Percentiles rank a stretch among this genome's conserved stretches.
These are phyloP conservation scores for Mucor plumbeus DNA, from an alignment of 371 early-diverging fungal genomes.

Conservation along the genomic window DNA sequence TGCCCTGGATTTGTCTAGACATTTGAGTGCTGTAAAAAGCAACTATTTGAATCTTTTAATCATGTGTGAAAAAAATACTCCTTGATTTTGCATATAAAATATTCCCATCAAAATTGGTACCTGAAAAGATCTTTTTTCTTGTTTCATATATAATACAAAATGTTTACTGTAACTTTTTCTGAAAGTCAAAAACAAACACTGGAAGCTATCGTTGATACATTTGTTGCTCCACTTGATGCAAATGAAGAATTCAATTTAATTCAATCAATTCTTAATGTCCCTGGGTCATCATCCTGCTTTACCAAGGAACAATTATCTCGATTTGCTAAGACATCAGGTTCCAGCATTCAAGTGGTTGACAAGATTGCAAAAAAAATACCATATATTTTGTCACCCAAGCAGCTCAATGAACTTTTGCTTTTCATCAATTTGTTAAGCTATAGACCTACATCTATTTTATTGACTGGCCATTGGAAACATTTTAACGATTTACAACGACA, in stretches of 20 bases:
- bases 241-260: slow-evolving; percentile 36
- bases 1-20: background rate
- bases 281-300: background rate
- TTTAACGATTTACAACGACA: slow-evolving; percentile 4
- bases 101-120: background rate
- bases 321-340: background rate
- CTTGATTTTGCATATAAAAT: background rate
- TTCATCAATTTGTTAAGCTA: background rate
- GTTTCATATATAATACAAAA: background rate
- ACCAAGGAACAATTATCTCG: background rate
- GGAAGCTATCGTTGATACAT: slow-evolving; percentile 43
- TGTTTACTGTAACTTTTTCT: slow-evolving; percentile 1
- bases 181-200: slow-evolving; percentile 30
- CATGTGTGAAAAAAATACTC: background rate
- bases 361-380: slow-evolving; percentile 9
- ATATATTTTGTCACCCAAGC: background rate
- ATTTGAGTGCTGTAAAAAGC: too few species aligned
- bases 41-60: background rate
- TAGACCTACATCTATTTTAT: slow-evolving; percentile 4
- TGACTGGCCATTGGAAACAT: slow-evolving; percentile 10
- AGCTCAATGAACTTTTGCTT: background rate
- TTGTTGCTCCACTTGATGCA: slow-evolving; percentile 39
- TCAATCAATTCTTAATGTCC: background rate
- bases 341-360: slow-evolving; percentile 11
- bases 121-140: background rate